Evolutionary conservation across 1,139 yeast species (phyloP), one percentile per base, ranked within the genome.

Genomic region (Protomyces lactucae-debilis): DNA sequence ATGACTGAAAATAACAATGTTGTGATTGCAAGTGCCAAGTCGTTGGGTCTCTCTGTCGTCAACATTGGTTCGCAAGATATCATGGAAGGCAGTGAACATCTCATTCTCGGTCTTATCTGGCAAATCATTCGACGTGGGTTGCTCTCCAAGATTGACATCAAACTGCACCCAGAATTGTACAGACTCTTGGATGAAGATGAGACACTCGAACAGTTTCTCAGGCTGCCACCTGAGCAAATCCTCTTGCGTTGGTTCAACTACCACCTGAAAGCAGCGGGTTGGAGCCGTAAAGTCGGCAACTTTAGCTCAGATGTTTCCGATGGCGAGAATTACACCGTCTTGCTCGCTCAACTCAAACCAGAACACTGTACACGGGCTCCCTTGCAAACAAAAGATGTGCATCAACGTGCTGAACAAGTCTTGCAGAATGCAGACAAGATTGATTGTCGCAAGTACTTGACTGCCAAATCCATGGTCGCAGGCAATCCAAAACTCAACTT

Each of bases 141-240:
- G 73, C 84, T 93, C 71, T 83, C 95, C 70, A 93, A 93, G 78
- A 95, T 93, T 73, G 99, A 95, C 76, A 93, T 93, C 75, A 92
- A 93, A 76, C 80, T 87, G 69, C 99, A 93, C 73, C 99, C 99
- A 3, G 99, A 93, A 76, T 82, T 93, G 74, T 93, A 95, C 78
- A 87, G 99, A 72, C 79, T 93, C 68, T 81, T 93, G 70, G 97
- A 91, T 75, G 98, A 93, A 54, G 99, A 93, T 75, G 99, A 93
- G 77, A 93, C 98, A 52, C 81, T 93, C 69, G 99, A 95, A 76
- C 98, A 93, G 77, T 93, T 93, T 75, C 81, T 93, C 75, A 86
- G 99, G 74, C 82, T 93, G 67, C 97, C 99, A 60, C 99, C 99
- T 66, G 99, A 93, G 81, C 96, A 93, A 78, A 95, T 93, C 68